These are phyloP conservation scores for Talaromyces sp. DNA, from an alignment of 2,329 filamentous ascomycete species.

Conservation along the genomic window DNA sequence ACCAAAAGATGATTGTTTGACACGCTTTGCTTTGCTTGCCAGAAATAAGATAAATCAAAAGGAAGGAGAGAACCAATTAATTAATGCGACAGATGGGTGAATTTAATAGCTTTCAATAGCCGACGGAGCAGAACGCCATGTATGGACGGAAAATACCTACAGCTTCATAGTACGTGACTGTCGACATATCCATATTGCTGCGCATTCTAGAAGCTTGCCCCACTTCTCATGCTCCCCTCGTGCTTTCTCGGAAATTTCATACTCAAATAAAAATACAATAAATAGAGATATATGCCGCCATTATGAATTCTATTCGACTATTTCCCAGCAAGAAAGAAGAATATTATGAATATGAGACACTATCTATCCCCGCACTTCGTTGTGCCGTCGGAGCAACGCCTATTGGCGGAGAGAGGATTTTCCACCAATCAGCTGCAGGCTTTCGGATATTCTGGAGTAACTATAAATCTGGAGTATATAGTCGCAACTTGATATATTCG, in stretches of 20 bases:
- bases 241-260: background rate
- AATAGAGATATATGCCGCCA: background rate
- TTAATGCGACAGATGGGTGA: background rate
- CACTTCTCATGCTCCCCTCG: background rate
- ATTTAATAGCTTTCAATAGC: conserved; percentile 25
- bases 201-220: background rate
- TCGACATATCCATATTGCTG: background rate
- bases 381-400: background rate
- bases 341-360: background rate
- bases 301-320: background rate
- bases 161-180: background rate
- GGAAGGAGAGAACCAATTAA: background rate
- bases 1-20: too few species aligned
- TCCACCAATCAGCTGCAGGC: background rate
- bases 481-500: background rate
- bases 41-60: background rate
- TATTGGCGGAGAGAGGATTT: conserved; percentile 13
- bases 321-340: background rate
- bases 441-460: background rate
- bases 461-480: background rate
- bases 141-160: conserved; percentile 12
- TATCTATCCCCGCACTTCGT: background rate
- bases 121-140: conserved; percentile 16
- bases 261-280: background rate
- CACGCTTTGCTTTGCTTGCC: too few species aligned